These are phyloP conservation scores for Ascochyta clinopodiicola DNA, from an alignment of 2,329 filamentous ascomycete genomes.

Conservation along the genomic window DNA sequence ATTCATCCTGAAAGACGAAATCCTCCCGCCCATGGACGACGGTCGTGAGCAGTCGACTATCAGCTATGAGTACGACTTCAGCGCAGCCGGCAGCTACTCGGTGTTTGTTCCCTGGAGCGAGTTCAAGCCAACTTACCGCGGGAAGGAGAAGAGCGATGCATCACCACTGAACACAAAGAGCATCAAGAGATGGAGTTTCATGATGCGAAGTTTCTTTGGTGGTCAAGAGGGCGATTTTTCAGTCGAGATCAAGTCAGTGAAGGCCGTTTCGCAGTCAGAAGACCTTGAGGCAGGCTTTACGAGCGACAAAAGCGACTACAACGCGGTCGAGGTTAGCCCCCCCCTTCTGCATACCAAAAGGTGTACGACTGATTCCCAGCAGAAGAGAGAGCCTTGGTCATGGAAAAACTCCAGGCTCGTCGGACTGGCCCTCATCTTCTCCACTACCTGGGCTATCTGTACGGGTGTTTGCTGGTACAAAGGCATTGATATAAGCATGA, in stretches of 20 bases:
- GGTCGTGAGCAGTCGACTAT: slow-evolving; percentile 75
- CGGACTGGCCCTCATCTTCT: slow-evolving; percentile 31
- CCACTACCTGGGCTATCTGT: slow-evolving; percentile 29
- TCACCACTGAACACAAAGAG: slow-evolving; percentile 63
- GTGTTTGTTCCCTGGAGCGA: slow-evolving; percentile 68
- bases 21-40: slow-evolving; percentile 62
- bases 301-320: slow-evolving; percentile 12
- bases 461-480: slow-evolving; percentile 34
- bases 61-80: slow-evolving; percentile 68
- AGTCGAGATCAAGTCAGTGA: slow-evolving; percentile 63
- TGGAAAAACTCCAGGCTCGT: slow-evolving; percentile 38
- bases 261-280: slow-evolving; percentile 48
- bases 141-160: slow-evolving; percentile 67
- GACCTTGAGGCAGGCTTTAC: slow-evolving; percentile 36
- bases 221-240: slow-evolving; percentile 73
- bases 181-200: slow-evolving; percentile 73
- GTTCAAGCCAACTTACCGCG: slow-evolving; percentile 76
- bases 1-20: slow-evolving; percentile 74
- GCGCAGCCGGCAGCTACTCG: slow-evolving; percentile 20
- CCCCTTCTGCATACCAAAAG: not conserved
- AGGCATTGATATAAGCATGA: slow-evolving; percentile 30
- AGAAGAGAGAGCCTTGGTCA: slow-evolving; percentile 31
- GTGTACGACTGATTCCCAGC: not conserved
- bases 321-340: not conserved
- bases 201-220: slow-evolving; percentile 85